Conservation (phyloP, 139 green algal species). For the Coelastrella sp. region DNA sequence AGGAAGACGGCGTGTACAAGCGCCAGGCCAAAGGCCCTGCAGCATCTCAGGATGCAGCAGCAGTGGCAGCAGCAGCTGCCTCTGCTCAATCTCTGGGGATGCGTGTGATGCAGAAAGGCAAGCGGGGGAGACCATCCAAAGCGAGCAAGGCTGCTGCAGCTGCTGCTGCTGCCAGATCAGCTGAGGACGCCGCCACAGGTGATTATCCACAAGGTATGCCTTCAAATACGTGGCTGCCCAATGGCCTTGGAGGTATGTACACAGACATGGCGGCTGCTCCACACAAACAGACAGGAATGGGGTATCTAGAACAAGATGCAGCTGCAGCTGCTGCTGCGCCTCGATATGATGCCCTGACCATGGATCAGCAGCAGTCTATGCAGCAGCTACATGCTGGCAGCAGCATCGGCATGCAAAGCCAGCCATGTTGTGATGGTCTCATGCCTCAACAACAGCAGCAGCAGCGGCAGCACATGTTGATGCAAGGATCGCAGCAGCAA, state of each 20-base stretch:
- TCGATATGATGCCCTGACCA: neutral
- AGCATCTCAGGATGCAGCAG: neutral
- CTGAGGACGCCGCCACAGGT: neutral
- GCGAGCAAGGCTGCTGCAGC: conserved; percentile 21
- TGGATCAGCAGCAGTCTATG: conserved; percentile 21
- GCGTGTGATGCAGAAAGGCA: neutral
- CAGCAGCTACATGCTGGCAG: neutral
- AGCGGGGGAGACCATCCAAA: neutral
- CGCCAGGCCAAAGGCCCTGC: neutral
- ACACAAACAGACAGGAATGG: neutral
- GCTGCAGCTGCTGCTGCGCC: neutral
- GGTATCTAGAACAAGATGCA: neutral
- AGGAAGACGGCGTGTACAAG: neutral
- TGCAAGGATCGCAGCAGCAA: neutral
- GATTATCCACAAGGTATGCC: neutral
- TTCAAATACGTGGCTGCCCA: neutral
- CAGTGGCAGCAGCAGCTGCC: conserved; percentile 12
- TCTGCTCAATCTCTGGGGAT: neutral
- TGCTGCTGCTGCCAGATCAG: conserved; percentile 20
- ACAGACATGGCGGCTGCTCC: neutral
- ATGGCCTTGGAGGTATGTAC: neutral
- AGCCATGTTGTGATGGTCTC: neutral
- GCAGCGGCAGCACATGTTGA: neutral
- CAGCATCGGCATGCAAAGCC: neutral
- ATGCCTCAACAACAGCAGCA: neutral